Conservation (phyloP, 2,329 filamentous ascomycete genomes). For the Cercospora beticola region DNA sequence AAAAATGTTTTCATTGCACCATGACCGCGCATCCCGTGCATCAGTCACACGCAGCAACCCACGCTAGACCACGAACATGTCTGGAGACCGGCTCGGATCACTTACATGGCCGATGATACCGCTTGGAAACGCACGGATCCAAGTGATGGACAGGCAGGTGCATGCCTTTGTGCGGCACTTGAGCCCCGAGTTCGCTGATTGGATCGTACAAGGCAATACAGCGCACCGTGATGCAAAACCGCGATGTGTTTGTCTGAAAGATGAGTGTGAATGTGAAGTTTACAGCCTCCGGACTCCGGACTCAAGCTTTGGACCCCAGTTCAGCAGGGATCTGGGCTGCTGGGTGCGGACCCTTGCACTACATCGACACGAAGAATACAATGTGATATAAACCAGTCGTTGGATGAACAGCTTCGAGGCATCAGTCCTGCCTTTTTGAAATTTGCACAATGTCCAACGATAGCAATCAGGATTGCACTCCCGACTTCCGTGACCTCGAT, state of each 20-base stretch:
- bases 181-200: not conserved
- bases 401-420: not conserved
- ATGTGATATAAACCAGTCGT: not conserved
- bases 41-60: not conserved
- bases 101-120: not conserved
- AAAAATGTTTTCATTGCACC: not conserved
- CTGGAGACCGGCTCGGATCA: not conserved
- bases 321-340: not conserved
- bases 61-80: not conserved
- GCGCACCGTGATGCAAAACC: not conserved
- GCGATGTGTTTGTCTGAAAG: not conserved
- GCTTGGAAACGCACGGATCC: not conserved
- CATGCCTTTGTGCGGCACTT: not conserved
- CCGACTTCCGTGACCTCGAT: constrained; percentile 1
- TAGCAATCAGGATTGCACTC: not conserved
- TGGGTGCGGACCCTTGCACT: not conserved
- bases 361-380: not conserved
- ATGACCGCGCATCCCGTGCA: not conserved
- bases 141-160: not conserved
- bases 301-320: not conserved
- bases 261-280: not conserved
- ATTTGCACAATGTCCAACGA: not conserved
- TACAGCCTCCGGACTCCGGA: not conserved
- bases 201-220: not conserved
- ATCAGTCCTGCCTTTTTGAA: not conserved